Evolutionary conservation across 1,139 yeast genomes (phyloP), one percentile per base, ranked within the genome.

Genomic region (Kurtzmaniella quercitrusa): DNA sequence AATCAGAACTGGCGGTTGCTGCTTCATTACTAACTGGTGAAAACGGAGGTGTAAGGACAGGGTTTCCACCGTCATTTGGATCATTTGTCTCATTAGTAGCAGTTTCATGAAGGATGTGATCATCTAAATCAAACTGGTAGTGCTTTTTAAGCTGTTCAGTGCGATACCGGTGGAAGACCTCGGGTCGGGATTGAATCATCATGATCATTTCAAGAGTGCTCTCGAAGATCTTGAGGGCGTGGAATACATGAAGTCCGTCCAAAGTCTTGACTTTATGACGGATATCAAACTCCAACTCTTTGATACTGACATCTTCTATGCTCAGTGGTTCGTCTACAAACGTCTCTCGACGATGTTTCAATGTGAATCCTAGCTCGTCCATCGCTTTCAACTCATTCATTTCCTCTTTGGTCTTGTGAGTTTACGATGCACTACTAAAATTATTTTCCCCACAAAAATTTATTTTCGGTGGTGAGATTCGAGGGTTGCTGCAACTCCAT

Each of bases 271-370:
- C 45, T 3, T 56, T 59, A 46, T 63, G 55, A 23, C 55, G 46
- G 18, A 72, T 51, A 46, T 70, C 75, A 47, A 63, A 61, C 11
- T 57, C 60, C 16, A 73, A 55, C 41, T 70, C 76, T 37, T 62
- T 63, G n/a, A 67, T 51, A 43, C 58, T 54, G 16, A 70, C 66
- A 40, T 70, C 77, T 7, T 61, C 66, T 10, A 69, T 48, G 19
- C 59, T 53, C 25, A 49, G 51, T 2, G 78, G 77, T 17, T 65
- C 75, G 54, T 72, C 78, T 25, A 62, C 69, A 55, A 72, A 72
- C 18, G 77, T 71, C 48, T 70, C 73, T 43, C 58, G 66, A 3
- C 63, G 58, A 9, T 61, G 63, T 47, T 70, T 72, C 50, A 72
- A 63, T 46, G 73, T 75, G 41, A 72, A 58, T 23, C 70, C 76